Base-by-base conservation (phyloP, 164 flowering plant genomes). In the Vitis vinifera region DNA sequence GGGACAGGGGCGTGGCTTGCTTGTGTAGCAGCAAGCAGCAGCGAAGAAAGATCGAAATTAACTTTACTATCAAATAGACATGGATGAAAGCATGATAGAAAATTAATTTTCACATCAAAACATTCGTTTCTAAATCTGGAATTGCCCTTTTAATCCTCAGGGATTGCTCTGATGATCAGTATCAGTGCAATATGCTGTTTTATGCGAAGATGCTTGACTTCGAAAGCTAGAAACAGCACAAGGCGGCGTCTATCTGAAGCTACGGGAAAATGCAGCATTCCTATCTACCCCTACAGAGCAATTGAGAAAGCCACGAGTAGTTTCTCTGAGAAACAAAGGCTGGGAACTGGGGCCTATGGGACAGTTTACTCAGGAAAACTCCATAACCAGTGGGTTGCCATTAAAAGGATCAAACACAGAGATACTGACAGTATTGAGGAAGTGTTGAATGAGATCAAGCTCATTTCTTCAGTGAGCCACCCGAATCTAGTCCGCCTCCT, bases 331-430 rank as follows among this genome's bases (percentile, higher is more conserved):
- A 80, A 84, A 13, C 84, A 85, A 23, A 76, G 82, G 70, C 80
- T 92, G 3, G 98, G 98, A 68, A 87, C 81, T 12, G 98, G 98
- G 9, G 97, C 94, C 9, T 92, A 82, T 65, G 98, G 94, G 2
- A 91, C 95, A 1, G 98, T 94, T 9, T 94, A 94, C 58, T 84
- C 86, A 0, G 98, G 92, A 47, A 89, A 85, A 62, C 85, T 94
- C 27, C 76, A 81, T 62, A 87, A 81, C 8, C 77, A 81, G 48
- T 87, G 82, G 88, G 97, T 91, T 8, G 98, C 98, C 23, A 75
- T 94, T 15, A 94, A 94, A 69, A 84, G 86, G 71, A 84, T 91
- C 72, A 86, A 81, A 73, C 85, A 82, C 44, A 67, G 85, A 59
- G 93, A 87, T 50, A 31, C 56, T 14, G 93, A 87, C 4, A 81